Conservation (phyloP, 1,284 basidiomycete species). For the Hemileia vastatrix region DNA sequence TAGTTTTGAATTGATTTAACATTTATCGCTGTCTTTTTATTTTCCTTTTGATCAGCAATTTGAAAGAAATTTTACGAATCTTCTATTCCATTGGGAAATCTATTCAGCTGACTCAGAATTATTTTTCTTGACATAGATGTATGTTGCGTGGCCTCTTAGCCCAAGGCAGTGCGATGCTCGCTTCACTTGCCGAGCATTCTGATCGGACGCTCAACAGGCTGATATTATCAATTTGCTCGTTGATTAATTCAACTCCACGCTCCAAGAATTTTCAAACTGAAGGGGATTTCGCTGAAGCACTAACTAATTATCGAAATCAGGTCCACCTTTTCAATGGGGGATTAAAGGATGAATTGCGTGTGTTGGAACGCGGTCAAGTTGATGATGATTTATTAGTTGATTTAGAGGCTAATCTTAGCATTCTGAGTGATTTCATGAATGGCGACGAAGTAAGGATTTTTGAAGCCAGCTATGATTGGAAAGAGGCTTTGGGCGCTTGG, state of each 20-base stretch:
- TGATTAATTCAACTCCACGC: conserved; percentile 11
- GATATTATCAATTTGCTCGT: conserved; percentile 11
- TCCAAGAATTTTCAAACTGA: conserved; percentile 10
- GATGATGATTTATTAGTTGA: conserved; percentile 39
- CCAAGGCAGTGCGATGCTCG: conserved; percentile 13
- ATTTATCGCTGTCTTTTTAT: not conserved
- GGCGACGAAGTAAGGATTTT: conserved; percentile 41
- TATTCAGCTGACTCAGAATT: not conserved
- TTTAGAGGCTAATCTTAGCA: conserved; percentile 33
- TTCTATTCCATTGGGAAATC: not conserved
- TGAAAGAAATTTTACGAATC: not conserved
- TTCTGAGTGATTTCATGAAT: conserved; percentile 29
- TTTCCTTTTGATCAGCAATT: not conserved
- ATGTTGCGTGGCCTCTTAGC: conserved; percentile 19
- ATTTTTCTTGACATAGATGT: conserved; percentile 10
- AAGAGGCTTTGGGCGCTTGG: conserved; percentile 42
- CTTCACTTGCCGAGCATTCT: conserved; percentile 14
- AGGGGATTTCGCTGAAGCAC: not conserved
- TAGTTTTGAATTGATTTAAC: not conserved
- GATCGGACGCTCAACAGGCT: conserved; percentile 21
- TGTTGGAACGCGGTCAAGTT: conserved; percentile 21
- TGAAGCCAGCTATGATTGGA: conserved; percentile 44
- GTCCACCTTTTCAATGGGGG: conserved; percentile 7
- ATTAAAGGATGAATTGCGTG: conserved; percentile 27
- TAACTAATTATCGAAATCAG: conserved; percentile 11